phyloP scores from a whole-genome alignment of 2,329 filamentous ascomycete species.

The Curvularia hawaiiensis region DNA sequence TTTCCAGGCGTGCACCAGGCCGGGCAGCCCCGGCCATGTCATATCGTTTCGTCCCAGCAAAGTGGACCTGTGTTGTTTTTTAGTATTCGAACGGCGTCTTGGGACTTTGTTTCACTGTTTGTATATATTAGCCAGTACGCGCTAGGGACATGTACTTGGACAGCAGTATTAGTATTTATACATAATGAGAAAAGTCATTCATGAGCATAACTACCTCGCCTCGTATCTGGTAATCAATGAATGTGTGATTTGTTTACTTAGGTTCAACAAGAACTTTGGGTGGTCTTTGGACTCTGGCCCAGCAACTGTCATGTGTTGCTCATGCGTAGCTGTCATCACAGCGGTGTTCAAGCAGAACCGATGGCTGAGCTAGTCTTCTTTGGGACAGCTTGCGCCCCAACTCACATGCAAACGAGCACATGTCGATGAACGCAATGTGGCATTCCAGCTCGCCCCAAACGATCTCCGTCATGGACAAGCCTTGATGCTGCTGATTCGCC shows the following conservation, averaged over 20 bases:
- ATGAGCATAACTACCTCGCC: not conserved
- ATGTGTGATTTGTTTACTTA: not conserved
- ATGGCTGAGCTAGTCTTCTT: constrained; percentile 9
- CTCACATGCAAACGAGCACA: not conserved
- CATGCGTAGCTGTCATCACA: not conserved
- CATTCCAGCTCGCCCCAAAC: not conserved
- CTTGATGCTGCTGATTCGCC: not conserved
- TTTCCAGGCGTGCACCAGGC: constrained; percentile 8
- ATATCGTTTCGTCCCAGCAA: constrained; percentile 2
- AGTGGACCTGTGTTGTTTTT: not conserved
- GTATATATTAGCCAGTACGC: not conserved
- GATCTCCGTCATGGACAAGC: not conserved
- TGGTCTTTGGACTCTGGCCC: not conserved
- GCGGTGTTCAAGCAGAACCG: not conserved
- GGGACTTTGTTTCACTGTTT: not conserved
- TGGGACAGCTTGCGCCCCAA: constrained; percentile 3
- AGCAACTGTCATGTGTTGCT: not conserved
- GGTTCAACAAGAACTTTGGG: not conserved
- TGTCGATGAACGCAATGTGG: not conserved
- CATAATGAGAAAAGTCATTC: not conserved
- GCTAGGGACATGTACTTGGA: not conserved
- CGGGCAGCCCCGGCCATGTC: constrained; percentile 8
- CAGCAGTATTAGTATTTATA: not conserved
- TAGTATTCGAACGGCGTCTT: not conserved
- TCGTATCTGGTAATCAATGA: not conserved